Evolutionary conservation across 179 eudicot genomes (phyloP).

Genomic region (Patellifolia procumbens): DNA sequence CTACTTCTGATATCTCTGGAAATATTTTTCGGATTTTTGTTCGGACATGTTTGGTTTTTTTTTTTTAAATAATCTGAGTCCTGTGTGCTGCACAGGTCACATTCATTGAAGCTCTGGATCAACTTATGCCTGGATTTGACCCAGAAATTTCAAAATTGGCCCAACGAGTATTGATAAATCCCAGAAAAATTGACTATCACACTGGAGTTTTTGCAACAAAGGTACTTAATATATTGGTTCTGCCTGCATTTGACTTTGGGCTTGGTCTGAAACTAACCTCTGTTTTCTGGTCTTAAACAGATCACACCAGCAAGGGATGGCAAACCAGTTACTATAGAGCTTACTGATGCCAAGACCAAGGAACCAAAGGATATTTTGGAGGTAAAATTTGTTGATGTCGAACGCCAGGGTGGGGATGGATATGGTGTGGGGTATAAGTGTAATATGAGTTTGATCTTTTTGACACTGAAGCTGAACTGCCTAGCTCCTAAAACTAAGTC

Average conservation of each 20-base stretch:
- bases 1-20: not conserved
- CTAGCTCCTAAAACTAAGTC: not conserved
- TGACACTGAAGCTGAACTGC: conserved; percentile 16
- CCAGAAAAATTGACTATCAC: conserved; percentile 91
- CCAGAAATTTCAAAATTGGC: conserved; percentile 99
- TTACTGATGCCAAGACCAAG: conserved; percentile 96
- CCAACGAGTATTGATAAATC: conserved; percentile 91
- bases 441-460: not conserved
- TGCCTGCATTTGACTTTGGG: conserved; percentile 6
- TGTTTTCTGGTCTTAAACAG: conserved; percentile 41
- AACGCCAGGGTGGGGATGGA: not conserved
- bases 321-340: conserved; percentile 93
- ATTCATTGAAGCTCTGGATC: conserved; percentile 97
- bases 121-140: conserved; percentile 99
- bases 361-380: conserved; percentile 83
- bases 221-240: conserved; percentile 39
- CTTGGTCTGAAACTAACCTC: conserved; percentile 17
- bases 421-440: not conserved
- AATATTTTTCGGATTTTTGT: not conserved
- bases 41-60: not conserved
- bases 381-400: conserved; percentile 40
- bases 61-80: not conserved
- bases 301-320: conserved; percentile 99
- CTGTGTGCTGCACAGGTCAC: conserved; percentile 62
- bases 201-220: conserved; percentile 99